These are phyloP conservation scores for Sporothrix mexicana DNA, from an alignment of 2,329 filamentous ascomycete species.

Conservation along the genomic window DNA sequence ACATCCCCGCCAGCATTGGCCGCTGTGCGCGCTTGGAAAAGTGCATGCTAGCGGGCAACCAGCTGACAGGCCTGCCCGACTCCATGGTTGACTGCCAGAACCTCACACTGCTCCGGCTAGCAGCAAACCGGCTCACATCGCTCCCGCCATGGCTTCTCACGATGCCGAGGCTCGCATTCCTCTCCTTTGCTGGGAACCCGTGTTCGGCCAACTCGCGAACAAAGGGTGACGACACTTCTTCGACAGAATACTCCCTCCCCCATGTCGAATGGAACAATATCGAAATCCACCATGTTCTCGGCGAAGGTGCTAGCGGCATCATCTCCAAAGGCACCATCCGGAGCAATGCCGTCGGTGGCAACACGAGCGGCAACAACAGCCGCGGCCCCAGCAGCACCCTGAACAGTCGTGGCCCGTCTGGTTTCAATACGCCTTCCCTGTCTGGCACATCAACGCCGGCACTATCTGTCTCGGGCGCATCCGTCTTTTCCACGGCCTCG, in stretches of 20 bases:
- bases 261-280: conserved; percentile 51
- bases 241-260: conserved; percentile 40
- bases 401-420: conserved; percentile 18
- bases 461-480: conserved; percentile 10
- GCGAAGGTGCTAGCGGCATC: conserved; percentile 54
- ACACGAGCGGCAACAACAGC: not conserved
- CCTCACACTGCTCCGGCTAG: conserved; percentile 52
- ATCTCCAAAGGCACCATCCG: conserved; percentile 48
- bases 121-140: conserved; percentile 48
- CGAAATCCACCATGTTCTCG: conserved; percentile 49
- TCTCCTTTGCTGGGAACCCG: conserved; percentile 56
- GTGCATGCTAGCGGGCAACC: conserved; percentile 57
- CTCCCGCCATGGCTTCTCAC: conserved; percentile 53
- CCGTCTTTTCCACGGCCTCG: conserved; percentile 19
- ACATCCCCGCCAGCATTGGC: conserved; percentile 51
- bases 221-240: conserved; percentile 25
- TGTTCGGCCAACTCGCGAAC: conserved; percentile 42
- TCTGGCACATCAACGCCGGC: conserved; percentile 24
- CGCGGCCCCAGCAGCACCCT: conserved; percentile 17
- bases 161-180: conserved; percentile 53
- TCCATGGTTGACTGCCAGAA: conserved; percentile 53
- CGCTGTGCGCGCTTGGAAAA: conserved; percentile 52
- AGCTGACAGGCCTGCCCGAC: conserved; percentile 48
- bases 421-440: conserved; percentile 29
- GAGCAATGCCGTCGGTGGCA: conserved; percentile 36